Base-by-base conservation (phyloP, 2,329 filamentous ascomycete genomes). In the Penicillium freii region DNA sequence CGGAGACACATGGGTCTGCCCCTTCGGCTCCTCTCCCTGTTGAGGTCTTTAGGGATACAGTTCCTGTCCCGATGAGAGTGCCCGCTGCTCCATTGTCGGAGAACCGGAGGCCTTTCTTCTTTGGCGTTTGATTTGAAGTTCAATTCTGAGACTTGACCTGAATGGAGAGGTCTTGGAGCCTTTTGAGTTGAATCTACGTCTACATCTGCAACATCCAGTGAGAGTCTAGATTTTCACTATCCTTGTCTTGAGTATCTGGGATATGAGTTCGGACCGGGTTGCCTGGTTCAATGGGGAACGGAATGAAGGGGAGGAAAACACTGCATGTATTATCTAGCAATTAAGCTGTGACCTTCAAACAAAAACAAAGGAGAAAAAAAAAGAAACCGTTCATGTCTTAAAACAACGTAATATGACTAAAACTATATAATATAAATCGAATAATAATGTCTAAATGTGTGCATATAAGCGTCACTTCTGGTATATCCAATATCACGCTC, bases 41-140 rank as follows among this genome's bases (percentile, higher is more conserved):
- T n/a, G 63, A 54, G 11, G 21, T 72, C 17, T 80, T 80, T 58
- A 59, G 62, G n/a, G 59, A 63, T n/a, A 71, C 54, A 2, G 65
- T 81, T 11, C 78, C 78, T 1, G 72, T 81, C 17, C 78, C 79
- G 4, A 78, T 81, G 73, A 66, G 65, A 31, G 54, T 78, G 29
- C 78, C 78, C 19, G 71, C 60, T 5, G 44, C 38, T 4, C 29
- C 47, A 2, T 46, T 65, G 2, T 36, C 33, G 2, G 50, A 62
- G 29, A 39, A 34, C 8, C 2, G 71, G 15, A 47, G 29, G 36
- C 54, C 54, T n/a, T 56, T 56, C 40, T 47, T 56, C 42, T 56
- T 34, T 39, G 42, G 49, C 4, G 21, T 39, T 52, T 49, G 21
- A 40, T 23, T 33, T 27, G n/a, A 25, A 21, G n/a, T n/a, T 21